Percentiles rank a stretch among this genome's conserved stretches.
Conservation (phyloP, 2,329 filamentous ascomycete species). For the Botrytis aclada region DNA sequence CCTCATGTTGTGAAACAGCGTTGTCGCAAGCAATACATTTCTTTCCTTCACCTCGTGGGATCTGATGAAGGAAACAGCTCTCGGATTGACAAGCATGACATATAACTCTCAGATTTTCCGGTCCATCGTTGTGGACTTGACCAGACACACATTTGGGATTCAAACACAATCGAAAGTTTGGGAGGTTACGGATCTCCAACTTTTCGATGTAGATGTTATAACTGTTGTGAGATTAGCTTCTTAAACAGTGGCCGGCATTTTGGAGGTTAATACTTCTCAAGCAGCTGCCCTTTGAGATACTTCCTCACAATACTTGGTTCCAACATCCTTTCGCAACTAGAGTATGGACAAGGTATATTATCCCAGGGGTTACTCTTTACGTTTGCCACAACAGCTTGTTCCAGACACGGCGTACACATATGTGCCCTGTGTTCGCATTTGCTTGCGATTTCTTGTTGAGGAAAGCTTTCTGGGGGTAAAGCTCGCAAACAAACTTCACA, state of each 20-base stretch:
- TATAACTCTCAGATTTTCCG: background rate
- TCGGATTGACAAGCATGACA: background rate
- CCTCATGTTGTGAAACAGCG: background rate
- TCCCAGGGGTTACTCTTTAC: background rate
- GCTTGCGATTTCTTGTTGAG: background rate
- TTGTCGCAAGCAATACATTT: background rate
- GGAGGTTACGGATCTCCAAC: background rate
- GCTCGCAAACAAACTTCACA: background rate
- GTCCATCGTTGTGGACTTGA: background rate
- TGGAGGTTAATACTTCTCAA: background rate
- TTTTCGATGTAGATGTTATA: background rate
- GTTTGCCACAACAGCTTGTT: background rate
- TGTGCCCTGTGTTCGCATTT: background rate
- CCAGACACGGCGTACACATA: background rate
- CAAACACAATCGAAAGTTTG: constrained; percentile 7
- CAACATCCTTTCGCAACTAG: background rate
- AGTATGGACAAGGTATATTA: background rate
- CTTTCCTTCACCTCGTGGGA: background rate
- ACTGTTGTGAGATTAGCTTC: background rate
- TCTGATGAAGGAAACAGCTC: background rate
- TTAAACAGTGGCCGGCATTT: rapidly evolving
- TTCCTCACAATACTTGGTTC: background rate
- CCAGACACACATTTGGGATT: background rate
- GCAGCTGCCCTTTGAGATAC: background rate
- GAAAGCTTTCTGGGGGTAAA: background rate